Conservation (phyloP, 2,329 filamentous ascomycete species). For the Dactylella cylindrospora region DNA sequence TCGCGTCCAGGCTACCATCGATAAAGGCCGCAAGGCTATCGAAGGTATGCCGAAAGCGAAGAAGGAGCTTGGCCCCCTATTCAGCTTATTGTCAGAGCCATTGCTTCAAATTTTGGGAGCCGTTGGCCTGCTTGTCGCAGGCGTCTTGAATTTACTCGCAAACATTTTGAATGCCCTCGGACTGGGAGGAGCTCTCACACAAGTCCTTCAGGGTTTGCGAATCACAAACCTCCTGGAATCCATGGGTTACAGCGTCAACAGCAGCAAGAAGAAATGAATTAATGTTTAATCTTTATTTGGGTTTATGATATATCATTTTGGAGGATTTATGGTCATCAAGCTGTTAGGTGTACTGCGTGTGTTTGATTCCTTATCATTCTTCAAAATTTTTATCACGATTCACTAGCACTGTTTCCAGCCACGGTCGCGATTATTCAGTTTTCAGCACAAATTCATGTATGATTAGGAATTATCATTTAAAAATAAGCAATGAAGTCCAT, state of each 20-base stretch:
- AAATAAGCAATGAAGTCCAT: no score
- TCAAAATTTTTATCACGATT: no score
- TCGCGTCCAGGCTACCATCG: conserved; percentile 74
- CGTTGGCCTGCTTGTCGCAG: conserved; percentile 77
- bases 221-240: conserved; percentile 73
- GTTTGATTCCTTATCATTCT: neutral
- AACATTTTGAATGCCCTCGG: conserved; percentile 77
- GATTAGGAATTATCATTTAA: no score
- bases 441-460: no score
- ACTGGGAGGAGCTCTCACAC: conserved; percentile 77
- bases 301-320: no score
- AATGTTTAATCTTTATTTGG: neutral
- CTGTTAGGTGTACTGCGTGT: neutral
- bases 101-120: conserved; percentile 82
- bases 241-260: conserved; percentile 63
- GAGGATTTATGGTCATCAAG: no score
- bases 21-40: conserved; percentile 84
- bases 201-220: conserved; percentile 73
- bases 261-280: conserved; percentile 35
- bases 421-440: no score
- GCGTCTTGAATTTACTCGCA: conserved; percentile 82
- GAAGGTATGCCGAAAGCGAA: conserved; percentile 90
- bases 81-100: conserved; percentile 75
- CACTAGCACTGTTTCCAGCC: no score
- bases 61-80: conserved; percentile 90